Base-by-base conservation (phyloP, 2,329 filamentous ascomycete genomes). In the Graphilbum fragrans region DNA sequence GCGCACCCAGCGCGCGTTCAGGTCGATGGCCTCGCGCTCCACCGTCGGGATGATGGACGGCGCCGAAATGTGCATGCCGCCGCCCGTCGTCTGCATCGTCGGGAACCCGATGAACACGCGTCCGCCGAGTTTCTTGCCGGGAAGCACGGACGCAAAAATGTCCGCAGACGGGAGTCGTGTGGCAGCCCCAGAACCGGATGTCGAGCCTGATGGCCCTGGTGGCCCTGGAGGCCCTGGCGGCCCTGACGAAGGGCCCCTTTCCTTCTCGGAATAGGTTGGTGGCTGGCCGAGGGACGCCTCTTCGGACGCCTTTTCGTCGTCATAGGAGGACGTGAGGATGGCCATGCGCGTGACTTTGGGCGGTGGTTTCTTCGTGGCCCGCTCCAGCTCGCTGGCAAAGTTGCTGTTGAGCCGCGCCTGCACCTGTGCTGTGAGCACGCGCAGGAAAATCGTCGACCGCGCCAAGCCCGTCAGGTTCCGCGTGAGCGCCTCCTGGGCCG, bases 21-120 rank as follows among this genome's bases (percentile, higher is more conserved):
- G 69, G 59, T 98, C 92, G 44, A 98, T 94, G 41, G 86, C 92
- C 57, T 98, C 92, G 55, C 92, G 79, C 60, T 98, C 92, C 3
- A 98, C 93, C 0, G 92, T 98, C 0, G 92, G 92, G 43, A 98
- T 98, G 14, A 98, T 80, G 0, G 90, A 95, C 1, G 88, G 92
- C 0, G 92, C 92, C 12, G 90, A 96, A 23, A 98, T 83, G 58
- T 98, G 92, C 56, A 93, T 83, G 16, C 90, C 84, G 22, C 90
- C 79, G 41, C 90, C 92, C 0, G 93, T 98, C 0, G 92, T 98
- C 63, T 98, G 92, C 51, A 90, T 88, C 2, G 92, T 98, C 3
- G 92, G 90, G 55, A 98, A 98, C 0, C 92, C 92, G 54, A 98
- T 98, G 54, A 96, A 98, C 41, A 98, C 84, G 41, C 86, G 80